Evolutionary conservation across 2,329 filamentous ascomycete genomes (phyloP).

Genomic region (Juglanconis sp.): DNA sequence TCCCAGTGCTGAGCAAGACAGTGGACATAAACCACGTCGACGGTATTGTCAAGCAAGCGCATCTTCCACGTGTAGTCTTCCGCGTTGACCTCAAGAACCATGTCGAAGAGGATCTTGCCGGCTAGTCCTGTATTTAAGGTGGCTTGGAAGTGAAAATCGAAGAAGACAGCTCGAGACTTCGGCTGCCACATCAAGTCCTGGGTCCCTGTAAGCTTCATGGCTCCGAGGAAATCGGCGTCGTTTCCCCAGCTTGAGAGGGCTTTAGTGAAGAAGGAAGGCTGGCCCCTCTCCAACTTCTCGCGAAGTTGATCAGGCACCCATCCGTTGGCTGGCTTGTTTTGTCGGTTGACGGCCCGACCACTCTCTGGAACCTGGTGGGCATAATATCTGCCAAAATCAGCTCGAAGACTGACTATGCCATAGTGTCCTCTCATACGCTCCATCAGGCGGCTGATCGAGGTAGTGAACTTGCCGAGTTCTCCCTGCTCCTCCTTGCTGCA

Average conservation of each 20-base stretch:
- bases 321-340: constrained; percentile 19
- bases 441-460: constrained; percentile 5
- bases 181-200: constrained; percentile 19
- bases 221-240: constrained; percentile 21
- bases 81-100: constrained; percentile 25
- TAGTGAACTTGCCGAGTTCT: neutral
- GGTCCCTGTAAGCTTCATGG: constrained; percentile 3
- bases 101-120: neutral
- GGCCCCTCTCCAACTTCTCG: constrained; percentile 17
- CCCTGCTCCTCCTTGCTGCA: neutral
- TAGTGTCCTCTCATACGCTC: neutral
- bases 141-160: constrained; percentile 22
- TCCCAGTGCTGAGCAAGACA: constrained; percentile 31
- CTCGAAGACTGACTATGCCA: constrained; percentile 22
- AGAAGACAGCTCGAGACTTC: neutral
- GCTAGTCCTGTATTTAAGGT: neutral
- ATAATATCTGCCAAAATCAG: constrained; percentile 28
- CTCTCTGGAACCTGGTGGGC: constrained; percentile 19
- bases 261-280: constrained; percentile 26
- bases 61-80: constrained; percentile 23
- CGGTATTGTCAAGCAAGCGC: constrained; percentile 17
- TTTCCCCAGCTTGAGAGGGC: constrained; percentile 26
- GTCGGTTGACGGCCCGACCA: constrained; percentile 24
- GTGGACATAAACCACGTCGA: constrained; percentile 26
- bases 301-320: constrained; percentile 22